Conservation (phyloP, 176 grass and related monocot genomes). For the Stipa capillata region DNA sequence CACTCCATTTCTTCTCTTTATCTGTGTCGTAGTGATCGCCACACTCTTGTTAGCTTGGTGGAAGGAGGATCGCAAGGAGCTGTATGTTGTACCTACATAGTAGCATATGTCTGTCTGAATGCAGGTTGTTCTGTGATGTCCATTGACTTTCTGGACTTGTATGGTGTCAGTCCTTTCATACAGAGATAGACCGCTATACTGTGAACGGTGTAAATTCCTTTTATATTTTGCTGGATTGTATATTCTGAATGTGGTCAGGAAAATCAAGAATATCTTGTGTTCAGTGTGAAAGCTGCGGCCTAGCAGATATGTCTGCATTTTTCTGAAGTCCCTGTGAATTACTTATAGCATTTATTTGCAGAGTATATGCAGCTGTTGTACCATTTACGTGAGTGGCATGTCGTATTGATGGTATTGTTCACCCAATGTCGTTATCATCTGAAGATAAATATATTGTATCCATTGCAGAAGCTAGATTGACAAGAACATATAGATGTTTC, state of each 20-base stretch:
- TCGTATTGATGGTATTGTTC: background rate
- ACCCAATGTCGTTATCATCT: background rate
- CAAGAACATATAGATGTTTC: background rate
- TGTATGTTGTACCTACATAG: conserved; percentile 40
- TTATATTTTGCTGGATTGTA: background rate
- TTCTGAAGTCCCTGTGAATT: too few relatives aligned
- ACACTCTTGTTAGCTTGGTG: conserved; percentile 30
- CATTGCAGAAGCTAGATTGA: background rate
- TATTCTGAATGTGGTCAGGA: background rate
- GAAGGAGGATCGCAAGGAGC: conserved; percentile 16
- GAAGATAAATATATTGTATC: background rate
- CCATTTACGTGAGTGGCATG: background rate
- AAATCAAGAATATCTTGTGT: background rate
- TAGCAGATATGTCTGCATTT: background rate
- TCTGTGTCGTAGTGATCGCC: background rate
- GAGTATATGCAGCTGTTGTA: background rate
- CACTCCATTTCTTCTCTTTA: background rate
- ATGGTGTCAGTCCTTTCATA: background rate
- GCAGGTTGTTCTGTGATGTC: background rate
- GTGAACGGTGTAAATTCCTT: background rate
- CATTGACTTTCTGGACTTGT: background rate
- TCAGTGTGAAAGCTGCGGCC: background rate
- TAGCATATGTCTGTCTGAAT: background rate
- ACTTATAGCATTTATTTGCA: background rate
- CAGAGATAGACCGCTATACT: background rate